Percentiles rank a stretch among this genome's conserved stretches.
phyloP scores from a whole-genome alignment of 2,329 filamentous ascomycete species.

The Phialemoniopsis sp. region DNA sequence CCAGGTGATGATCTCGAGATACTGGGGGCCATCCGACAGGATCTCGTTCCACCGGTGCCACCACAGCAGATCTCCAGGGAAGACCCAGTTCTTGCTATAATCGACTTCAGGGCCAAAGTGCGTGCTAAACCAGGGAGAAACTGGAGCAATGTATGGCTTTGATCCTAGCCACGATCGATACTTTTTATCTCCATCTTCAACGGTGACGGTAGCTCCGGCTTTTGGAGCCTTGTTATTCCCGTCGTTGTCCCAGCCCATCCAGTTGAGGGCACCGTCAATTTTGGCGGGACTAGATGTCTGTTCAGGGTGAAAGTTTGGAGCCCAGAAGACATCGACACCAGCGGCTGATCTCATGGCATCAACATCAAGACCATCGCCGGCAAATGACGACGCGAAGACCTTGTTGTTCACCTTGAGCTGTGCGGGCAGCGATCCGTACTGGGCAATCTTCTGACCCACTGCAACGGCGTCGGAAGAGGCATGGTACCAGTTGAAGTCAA shows the following conservation, averaged over 20 bases:
- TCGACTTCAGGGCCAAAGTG: constrained; percentile 37
- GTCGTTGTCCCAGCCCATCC: constrained; percentile 41
- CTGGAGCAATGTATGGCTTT: constrained; percentile 15
- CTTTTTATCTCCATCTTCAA: constrained; percentile 29
- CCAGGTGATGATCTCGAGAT: constrained; percentile 42
- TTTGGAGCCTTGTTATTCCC: constrained; percentile 45
- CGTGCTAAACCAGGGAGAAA: constrained; percentile 40
- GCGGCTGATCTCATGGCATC: constrained; percentile 33
- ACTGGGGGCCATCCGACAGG: constrained; percentile 36
- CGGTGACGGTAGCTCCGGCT: constrained; percentile 28
- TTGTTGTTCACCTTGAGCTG: constrained; percentile 45
- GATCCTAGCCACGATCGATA: constrained; percentile 27
- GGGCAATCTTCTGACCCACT: constrained; percentile 38
- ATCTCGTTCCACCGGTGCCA: constrained; percentile 51
- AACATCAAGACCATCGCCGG: constrained; percentile 40
- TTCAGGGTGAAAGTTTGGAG: constrained; percentile 43
- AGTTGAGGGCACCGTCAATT: constrained; percentile 42
- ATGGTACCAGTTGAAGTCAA: constrained; percentile 49
- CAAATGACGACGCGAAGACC: constrained; percentile 50
- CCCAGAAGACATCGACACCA: constrained; percentile 39
- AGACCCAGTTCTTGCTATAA: constrained; percentile 53
- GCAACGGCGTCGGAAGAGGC: constrained; percentile 23
- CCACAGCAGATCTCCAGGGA: constrained; percentile 55
- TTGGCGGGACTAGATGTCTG: constrained; percentile 25
- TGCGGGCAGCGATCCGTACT: constrained; percentile 35